A percentile compares a stretch with the other conserved stretches of the same genome.
These are phyloP conservation scores for Fusarium sp. DNA, from an alignment of 2,329 filamentous ascomycete species.

Conservation along the genomic window DNA sequence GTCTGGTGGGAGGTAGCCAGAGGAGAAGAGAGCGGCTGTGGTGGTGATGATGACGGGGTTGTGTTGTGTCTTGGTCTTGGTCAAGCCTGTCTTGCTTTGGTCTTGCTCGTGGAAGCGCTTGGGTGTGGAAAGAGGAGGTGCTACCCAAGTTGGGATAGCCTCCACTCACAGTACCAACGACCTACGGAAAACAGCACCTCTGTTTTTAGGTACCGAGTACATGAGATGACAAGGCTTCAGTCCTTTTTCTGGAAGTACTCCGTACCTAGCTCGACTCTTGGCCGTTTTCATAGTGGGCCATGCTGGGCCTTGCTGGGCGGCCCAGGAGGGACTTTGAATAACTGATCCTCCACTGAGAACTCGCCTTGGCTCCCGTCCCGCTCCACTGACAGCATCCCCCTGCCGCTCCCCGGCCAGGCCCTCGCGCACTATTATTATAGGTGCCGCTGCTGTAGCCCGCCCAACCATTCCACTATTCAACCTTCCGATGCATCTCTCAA, in stretches of 20 bases:
- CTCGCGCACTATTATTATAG: constrained; percentile 29
- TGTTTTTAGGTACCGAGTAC: constrained; percentile 25
- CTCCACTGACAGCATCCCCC: constrained; percentile 41
- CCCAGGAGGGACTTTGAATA: constrained; percentile 29
- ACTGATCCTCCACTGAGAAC: constrained; percentile 37
- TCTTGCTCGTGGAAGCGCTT: constrained; percentile 36
- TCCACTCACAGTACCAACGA: constrained; percentile 24
- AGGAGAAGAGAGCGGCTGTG: constrained; percentile 28
- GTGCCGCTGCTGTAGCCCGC: constrained; percentile 29
- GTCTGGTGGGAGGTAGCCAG: constrained; percentile 22
- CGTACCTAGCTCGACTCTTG: constrained; percentile 25
- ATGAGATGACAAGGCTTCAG: background rate
- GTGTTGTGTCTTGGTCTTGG: constrained; percentile 35
- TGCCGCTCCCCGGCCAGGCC: constrained; percentile 14
- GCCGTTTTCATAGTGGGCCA: constrained; percentile 31
- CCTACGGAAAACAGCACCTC: constrained; percentile 18
- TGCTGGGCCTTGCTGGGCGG: constrained; percentile 12
- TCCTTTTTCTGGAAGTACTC: constrained; percentile 17
- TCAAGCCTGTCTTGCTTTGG: constrained; percentile 13
- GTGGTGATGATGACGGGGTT: constrained; percentile 38
- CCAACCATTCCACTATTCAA: constrained; percentile 24
- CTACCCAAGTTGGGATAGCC: constrained; percentile 36
- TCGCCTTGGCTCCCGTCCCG: constrained; percentile 34
- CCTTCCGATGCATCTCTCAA: constrained; percentile 13
- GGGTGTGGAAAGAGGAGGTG: constrained; percentile 40